Conservation (phyloP, 768 basidiomycete species). For the Tylopilus sp. region DNA sequence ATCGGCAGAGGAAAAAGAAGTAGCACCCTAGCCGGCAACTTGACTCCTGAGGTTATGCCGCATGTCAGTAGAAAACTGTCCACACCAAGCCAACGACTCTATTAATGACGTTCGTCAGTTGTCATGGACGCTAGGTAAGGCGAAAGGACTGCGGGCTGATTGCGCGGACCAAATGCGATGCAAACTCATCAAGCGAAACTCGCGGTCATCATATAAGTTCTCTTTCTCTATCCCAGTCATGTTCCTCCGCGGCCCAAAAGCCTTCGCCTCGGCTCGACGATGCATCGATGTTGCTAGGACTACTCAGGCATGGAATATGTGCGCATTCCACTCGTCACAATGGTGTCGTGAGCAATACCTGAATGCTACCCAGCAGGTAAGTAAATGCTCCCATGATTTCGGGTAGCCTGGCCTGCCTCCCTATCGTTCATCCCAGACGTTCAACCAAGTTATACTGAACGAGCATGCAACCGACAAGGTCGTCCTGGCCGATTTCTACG, state of each 20-base stretch:
- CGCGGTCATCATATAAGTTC: neutral
- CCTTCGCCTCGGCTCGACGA: constrained; percentile 3
- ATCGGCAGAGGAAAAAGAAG: neutral
- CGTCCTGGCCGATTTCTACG: constrained; percentile 77
- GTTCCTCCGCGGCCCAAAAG: constrained; percentile 11
- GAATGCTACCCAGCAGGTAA: constrained; percentile 44
- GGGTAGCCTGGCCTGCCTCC: neutral
- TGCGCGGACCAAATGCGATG: neutral
- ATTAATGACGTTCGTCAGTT: no score
- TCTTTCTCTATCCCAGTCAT: constrained; percentile 6
- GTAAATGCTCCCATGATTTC: neutral
- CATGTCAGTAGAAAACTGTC: no score
- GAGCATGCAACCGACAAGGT: constrained; percentile 43
- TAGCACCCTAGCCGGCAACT: constrained; percentile 1
- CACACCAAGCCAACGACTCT: no score
- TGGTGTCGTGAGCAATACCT: constrained; percentile 36
- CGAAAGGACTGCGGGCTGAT: no score
- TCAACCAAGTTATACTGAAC: constrained; percentile 30
- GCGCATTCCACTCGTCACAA: constrained; percentile 41
- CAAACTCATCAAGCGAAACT: no score
- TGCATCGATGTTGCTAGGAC: constrained; percentile 4
- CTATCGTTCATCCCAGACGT: constrained; percentile 30
- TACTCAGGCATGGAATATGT: constrained; percentile 22
- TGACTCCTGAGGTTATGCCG: neutral
- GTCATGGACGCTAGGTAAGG: no score